Conservation (phyloP, 2,329 filamentous ascomycete genomes). For the Calonectria pseudoturangicola region DNA sequence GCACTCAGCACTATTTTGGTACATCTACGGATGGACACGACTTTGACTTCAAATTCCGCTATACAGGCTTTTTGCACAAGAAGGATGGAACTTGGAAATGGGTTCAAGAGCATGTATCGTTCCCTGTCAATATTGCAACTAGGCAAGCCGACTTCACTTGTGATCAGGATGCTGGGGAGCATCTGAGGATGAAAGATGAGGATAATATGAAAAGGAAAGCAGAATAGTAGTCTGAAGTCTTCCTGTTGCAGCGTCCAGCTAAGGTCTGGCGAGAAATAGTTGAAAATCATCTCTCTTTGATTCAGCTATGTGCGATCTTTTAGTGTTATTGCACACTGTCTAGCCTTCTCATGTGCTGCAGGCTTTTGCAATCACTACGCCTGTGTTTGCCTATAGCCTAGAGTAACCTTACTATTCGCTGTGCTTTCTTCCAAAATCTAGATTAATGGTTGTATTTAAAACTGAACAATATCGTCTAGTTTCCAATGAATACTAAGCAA, state of each 20-base stretch:
- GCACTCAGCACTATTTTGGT: slow-evolving; percentile 13
- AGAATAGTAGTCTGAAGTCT: not conserved
- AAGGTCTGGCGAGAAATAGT: too few relatives aligned
- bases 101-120: slow-evolving; percentile 28
- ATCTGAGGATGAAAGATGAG: slow-evolving; percentile 14
- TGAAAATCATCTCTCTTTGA: too few relatives aligned
- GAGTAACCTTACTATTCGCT: too few relatives aligned
- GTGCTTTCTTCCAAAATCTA: too few relatives aligned
- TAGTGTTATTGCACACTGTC: too few relatives aligned
- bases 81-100: slow-evolving; percentile 27
- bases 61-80: slow-evolving; percentile 23
- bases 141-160: slow-evolving; percentile 22
- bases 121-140: slow-evolving; percentile 25
- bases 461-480: not conserved
- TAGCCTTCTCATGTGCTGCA: too few relatives aligned
- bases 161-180: slow-evolving; percentile 21
- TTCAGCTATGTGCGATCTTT: too few relatives aligned
- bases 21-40: slow-evolving; percentile 21
- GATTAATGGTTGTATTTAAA: not conserved
- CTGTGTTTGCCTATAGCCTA: too few relatives aligned
- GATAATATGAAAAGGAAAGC: slow-evolving; percentile 8
- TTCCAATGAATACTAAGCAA: not conserved
- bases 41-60: slow-evolving; percentile 28
- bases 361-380: too few relatives aligned
- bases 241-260: too few relatives aligned